phyloP scores from a whole-genome alignment of 768 basidiomycete genomes.

The Phlebiopsis flavidoalba region DNA sequence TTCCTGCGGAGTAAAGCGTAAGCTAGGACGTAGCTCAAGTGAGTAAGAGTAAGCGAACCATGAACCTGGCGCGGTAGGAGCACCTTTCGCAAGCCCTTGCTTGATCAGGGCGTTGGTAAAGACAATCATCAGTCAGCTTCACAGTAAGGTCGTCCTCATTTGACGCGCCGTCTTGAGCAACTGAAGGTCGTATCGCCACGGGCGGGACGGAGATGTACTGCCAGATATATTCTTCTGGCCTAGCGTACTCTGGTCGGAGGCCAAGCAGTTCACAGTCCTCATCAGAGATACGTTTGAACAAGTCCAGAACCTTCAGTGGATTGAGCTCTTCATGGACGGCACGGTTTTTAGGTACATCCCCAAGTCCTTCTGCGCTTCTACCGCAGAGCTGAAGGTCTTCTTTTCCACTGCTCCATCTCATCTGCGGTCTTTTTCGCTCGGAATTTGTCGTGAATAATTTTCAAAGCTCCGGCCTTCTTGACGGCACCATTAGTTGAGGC shows the following conservation, averaged over 20 bases:
- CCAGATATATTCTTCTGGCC: conserved; percentile 98
- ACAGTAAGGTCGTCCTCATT: conserved; percentile 98
- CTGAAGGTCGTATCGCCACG: conserved; percentile 94
- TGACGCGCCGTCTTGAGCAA: conserved; percentile 95
- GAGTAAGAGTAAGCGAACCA: conserved; percentile 42
- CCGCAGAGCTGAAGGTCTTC: conserved; percentile 71
- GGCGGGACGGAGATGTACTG: conserved; percentile 98
- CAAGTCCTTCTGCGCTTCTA: conserved; percentile 85
- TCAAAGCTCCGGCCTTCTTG: conserved; percentile 91
- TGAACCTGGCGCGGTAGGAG: conserved; percentile 84
- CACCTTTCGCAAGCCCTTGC: conserved; percentile 82
- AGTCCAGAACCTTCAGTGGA: conserved; percentile 85
- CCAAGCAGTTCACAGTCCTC: conserved; percentile 98
- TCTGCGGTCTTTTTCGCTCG: conserved; percentile 89
- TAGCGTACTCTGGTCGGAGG: conserved; percentile 77
- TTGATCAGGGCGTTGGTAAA: conserved; percentile 92
- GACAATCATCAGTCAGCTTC: conserved; percentile 94
- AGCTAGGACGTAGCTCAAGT: conserved; percentile 3
- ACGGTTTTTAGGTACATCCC: conserved; percentile 77
- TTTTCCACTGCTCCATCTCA: conserved; percentile 87
- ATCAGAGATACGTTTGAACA: conserved; percentile 89
- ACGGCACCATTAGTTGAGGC: conserved; percentile 91
- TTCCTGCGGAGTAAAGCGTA: conserved; percentile 48
- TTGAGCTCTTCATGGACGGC: conserved; percentile 92
- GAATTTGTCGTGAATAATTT: conserved; percentile 97